Evolutionary conservation across 2,329 filamentous ascomycete species (phyloP).

Genomic region (Monosporascus sp.): DNA sequence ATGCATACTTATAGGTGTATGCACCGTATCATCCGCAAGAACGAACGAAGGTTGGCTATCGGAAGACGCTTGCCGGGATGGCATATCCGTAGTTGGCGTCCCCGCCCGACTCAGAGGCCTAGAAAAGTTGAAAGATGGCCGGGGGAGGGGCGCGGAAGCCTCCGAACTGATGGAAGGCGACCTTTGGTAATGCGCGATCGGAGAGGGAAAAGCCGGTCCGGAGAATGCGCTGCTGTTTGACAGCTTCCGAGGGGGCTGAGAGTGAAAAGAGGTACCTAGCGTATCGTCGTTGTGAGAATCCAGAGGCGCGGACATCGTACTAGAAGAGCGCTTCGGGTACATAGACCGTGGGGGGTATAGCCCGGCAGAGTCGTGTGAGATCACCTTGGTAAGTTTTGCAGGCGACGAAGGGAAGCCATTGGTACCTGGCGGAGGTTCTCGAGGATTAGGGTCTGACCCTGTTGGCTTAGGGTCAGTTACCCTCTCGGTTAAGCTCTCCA

Average conservation of each 20-base stretch:
- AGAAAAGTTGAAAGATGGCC: conserved; percentile 89
- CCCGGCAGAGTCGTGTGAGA: conserved; percentile 45
- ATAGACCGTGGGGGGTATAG: conserved; percentile 46
- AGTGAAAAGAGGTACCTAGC: conserved; percentile 50
- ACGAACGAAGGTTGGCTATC: conserved; percentile 63
- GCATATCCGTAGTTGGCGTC: conserved; percentile 52
- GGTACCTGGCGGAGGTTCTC: conserved; percentile 30
- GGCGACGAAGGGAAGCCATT: conserved; percentile 35
- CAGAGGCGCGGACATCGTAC: conserved; percentile 57
- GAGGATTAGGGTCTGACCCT: conserved; percentile 29
- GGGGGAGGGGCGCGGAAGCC: conserved; percentile 61
- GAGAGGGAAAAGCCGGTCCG: conserved; percentile 45
- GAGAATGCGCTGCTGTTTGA: conserved; percentile 60
- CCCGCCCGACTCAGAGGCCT: conserved; percentile 75
- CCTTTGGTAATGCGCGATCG: conserved; percentile 58
- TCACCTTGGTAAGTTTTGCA: conserved; percentile 36
- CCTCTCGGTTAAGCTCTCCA: conserved; percentile 32
- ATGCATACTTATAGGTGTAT: conserved; percentile 68
- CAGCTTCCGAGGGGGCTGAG: conserved; percentile 68
- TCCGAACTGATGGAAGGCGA: conserved; percentile 86
- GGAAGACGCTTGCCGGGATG: conserved; percentile 57
- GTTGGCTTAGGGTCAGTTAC: conserved; percentile 17
- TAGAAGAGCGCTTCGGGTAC: conserved; percentile 50
- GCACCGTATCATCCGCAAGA: conserved; percentile 57
- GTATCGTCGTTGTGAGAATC: conserved; percentile 69